Evolutionary conservation across 2,329 filamentous ascomycete species (phyloP), one percentile per base, ranked within the genome.

Genomic region (Ceratocystis papillata): DNA sequence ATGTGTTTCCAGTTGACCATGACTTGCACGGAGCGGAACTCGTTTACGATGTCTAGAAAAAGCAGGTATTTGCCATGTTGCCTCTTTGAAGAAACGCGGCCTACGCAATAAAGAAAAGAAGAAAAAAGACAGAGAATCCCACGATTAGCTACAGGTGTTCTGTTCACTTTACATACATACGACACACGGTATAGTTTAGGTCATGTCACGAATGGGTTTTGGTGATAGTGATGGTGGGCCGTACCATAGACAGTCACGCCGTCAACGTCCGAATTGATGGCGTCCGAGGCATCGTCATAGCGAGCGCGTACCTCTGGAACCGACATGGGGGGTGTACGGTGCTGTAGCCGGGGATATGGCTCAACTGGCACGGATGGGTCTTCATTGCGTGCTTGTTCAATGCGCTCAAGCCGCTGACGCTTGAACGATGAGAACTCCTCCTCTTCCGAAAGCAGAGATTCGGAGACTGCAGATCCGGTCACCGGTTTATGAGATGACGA

Each of bases 31-130:
- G 81, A 83, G 70, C 84, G 77, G 67, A 86, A 87, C 73, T 90
- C 85, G 74, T 90, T 85, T 70, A 85, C 79, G 62, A 97, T 77
- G 75, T 94, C 88, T 70, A 96, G 75, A 75, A 99, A 99, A 69
- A 90, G 79, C 71, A 99, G 84, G 76, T 88, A 90, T 71, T 84
- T 86, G 70, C 92, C 87, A 65, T 85, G 82, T 61, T 83, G 79
- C 69, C 90, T 88, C 73, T 88, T 82, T 60, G 86, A 85, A 72
- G 81, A 80, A 69, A 96, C 81, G 73, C 90, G 90, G 75, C 91
- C 90, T 86, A 67, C 66, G 68, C 44, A 66, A 66, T 63, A 69
- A 69, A 66, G 70, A 59, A 78, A 73, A 70, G 70, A 67, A 71
- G 50, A 78, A 73, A 64, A 57, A 46, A 65, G 37, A 62, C 50